These are phyloP conservation scores for Ogataea ganodermae DNA, from an alignment of 805 yeast genomes.

Conservation along the genomic window DNA sequence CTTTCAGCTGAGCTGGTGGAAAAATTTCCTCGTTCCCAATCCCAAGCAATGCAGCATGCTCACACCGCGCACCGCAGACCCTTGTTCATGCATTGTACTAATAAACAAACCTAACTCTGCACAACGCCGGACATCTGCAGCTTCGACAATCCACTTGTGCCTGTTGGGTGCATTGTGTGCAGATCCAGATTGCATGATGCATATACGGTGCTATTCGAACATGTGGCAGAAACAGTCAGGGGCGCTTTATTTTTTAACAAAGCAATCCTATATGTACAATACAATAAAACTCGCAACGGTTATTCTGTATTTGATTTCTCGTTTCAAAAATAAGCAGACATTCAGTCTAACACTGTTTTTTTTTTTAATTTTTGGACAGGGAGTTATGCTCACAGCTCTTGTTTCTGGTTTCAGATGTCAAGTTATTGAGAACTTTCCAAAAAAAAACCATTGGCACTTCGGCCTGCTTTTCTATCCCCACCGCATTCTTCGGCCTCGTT, in stretches of 20 bases:
- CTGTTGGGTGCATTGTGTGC: slow-evolving; percentile 2
- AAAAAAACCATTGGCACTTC: no score
- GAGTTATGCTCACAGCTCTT: background rate
- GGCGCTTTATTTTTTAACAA: slow-evolving; percentile 3
- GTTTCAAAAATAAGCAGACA: slow-evolving; percentile 6
- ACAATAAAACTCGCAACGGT: slow-evolving; percentile 4
- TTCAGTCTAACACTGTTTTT: background rate
- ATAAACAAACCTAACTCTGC: background rate
- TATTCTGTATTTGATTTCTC: slow-evolving; percentile 6
- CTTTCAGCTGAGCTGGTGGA: background rate
- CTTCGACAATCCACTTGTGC: background rate
- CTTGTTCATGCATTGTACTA: background rate
- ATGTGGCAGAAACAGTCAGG: slow-evolving; percentile 8
- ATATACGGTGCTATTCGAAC: background rate
- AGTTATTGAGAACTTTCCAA: background rate
- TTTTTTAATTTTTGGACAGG: background rate
- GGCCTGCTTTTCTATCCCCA: no score
- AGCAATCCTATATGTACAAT: slow-evolving; percentile 1
- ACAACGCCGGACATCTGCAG: background rate
- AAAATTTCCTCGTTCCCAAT: background rate
- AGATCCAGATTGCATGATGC: background rate
- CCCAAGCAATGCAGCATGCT: background rate
- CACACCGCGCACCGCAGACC: background rate
- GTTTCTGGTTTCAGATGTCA: background rate
- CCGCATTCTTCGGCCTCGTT: no score